Conservation (phyloP, 306 rosid species). For the Astragalus membranaceus region DNA sequence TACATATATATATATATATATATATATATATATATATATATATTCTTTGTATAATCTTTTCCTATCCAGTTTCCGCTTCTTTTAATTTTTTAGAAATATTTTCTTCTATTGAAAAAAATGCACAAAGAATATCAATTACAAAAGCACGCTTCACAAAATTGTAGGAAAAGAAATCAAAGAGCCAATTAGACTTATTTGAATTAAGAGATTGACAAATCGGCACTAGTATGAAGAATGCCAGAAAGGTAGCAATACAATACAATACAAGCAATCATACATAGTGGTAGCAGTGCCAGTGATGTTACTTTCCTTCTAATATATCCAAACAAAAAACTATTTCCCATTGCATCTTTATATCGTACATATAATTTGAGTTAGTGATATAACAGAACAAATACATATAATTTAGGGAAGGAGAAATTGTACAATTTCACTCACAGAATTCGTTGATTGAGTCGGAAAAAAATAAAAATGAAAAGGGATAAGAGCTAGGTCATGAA, state of each 20-base stretch:
- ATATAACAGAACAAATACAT: not conserved
- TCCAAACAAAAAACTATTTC: not conserved
- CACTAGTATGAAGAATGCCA: not conserved
- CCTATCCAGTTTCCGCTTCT: not conserved
- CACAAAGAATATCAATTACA: not conserved
- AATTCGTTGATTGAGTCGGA: no score
- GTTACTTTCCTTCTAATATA: not conserved
- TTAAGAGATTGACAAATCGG: not conserved
- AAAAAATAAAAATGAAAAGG: not conserved
- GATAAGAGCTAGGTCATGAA: not conserved
- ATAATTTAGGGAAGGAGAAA: not conserved
- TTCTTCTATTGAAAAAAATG: not conserved
- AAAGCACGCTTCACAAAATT: not conserved
- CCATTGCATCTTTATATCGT: not conserved
- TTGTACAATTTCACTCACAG: not conserved
- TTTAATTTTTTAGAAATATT: not conserved
- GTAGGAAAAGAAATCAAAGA: not conserved
- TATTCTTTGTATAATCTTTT: not conserved
- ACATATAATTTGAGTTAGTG: not conserved
- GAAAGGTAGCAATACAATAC: not conserved
- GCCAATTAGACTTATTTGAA: not conserved
- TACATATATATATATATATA: not conserved
- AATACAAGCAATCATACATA: not conserved
- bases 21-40: no score
- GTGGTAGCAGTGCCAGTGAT: not conserved